These are phyloP conservation scores for Conringia planisiliqua DNA, from an alignment of 345 rosid genomes.

Conservation along the genomic window DNA sequence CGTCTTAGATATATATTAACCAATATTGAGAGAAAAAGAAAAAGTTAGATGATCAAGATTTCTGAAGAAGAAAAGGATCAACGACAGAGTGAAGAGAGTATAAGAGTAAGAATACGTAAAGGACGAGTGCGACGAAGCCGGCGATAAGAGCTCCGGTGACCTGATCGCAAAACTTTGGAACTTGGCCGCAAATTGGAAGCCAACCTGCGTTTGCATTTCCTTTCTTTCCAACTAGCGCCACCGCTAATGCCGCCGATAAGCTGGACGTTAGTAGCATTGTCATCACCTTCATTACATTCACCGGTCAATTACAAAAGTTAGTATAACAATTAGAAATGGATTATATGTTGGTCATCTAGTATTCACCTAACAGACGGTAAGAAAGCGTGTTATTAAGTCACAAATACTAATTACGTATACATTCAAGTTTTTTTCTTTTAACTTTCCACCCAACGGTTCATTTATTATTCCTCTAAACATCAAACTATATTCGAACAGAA, in stretches of 20 bases:
- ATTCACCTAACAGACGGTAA: slow-evolving; percentile 3
- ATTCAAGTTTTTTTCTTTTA: neutral
- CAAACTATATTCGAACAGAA: neutral
- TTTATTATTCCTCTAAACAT: neutral
- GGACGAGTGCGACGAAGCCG: slow-evolving; percentile 49
- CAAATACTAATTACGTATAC: neutral
- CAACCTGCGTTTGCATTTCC: slow-evolving; percentile 74
- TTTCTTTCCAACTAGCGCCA: slow-evolving; percentile 69
- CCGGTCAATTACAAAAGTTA: neutral
- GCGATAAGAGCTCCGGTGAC: slow-evolving; percentile 57
- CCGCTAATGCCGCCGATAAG: slow-evolving; percentile 71
- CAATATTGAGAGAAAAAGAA: neutral
- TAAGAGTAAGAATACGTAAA: slow-evolving; percentile 45
- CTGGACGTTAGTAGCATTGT: slow-evolving; percentile 57
- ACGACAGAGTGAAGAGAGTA: slow-evolving; percentile 45
- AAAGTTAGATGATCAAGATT: slow-evolving; percentile 29
- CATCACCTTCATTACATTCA: slow-evolving; percentile 26
- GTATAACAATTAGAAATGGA: neutral
- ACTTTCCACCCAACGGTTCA: neutral
- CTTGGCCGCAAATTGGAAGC: slow-evolving; percentile 74
- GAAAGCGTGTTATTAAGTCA: neutral
- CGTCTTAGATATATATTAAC: neutral
- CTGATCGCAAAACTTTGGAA: slow-evolving; percentile 62
- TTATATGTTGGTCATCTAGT: neutral
- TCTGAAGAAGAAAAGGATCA: slow-evolving; percentile 53